Base-by-base conservation (phyloP, 2,329 filamentous ascomycete species). In the Botrytis porri region DNA sequence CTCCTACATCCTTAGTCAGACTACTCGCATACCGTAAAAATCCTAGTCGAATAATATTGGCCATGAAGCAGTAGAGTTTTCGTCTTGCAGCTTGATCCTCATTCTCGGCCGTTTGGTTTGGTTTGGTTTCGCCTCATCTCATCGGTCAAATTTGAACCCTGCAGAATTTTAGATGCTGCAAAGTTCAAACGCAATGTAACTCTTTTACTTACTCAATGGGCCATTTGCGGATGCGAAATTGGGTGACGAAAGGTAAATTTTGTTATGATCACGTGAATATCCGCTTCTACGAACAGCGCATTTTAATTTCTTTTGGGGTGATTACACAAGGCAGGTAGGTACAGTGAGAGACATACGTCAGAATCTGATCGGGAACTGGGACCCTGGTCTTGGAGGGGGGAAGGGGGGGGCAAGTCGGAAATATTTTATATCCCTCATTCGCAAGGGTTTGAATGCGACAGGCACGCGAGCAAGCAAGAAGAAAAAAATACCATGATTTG, bases 391-490 rank as follows among this genome's bases (percentile, higher is more conserved):
- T 39, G 45, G 35, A 48, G 61, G 62, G n/a, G 45, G 45, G 45
- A 45, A 20, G 20, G 25, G 45, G 45, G 20, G 25, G 45, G 54
- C 5, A 37, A 29, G n/a, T 54, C 61, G 70, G 70, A 59, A 71
- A 37, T 59, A 66, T 67, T 57, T 57, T 59, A 71, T 71, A 67
- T 71, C 70, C 61, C 70, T 71, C 70, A 71, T 66, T 66, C 9
- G 18, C 37, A 57, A 59, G 48, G 70, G 61, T 35, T 57, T 32
- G 16, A 16, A 37, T 67, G 16, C n/a, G 35, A 67, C 35, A 41
- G 48, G 48, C 65, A 57, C 65, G 18, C 48, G 25, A 67, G 65
- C 48, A 37, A 41, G 35, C 32, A 20, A 20, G 18, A n/a, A n/a
- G 29, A 57, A 29, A 54, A 54, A 57, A 12, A 9, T 22, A 6